Percentiles rank a stretch among this genome's conserved stretches.
Evolutionary conservation across 768 basidiomycete genomes (phyloP).

Genomic region (Termitomyces sp.): DNA sequence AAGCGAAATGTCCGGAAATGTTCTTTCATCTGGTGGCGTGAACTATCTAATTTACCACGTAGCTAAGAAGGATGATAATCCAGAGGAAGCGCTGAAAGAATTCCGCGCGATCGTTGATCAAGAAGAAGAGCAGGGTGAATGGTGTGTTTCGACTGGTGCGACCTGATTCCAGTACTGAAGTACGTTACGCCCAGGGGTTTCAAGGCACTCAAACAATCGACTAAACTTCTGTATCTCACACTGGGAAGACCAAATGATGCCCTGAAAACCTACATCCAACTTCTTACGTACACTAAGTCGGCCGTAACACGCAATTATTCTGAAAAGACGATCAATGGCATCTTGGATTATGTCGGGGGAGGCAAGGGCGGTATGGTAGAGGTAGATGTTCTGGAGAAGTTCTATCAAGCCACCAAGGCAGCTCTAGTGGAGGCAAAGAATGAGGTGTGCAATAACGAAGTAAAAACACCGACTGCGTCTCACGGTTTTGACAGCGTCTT

Average conservation of each 20-base stretch:
- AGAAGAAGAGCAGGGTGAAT: slow-evolving; percentile 91
- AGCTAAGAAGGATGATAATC: slow-evolving; percentile 94
- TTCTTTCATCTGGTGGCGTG: neutral
- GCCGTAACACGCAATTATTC: slow-evolving; percentile 94
- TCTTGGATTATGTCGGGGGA: slow-evolving; percentile 96
- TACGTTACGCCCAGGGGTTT: slow-evolving; percentile 69
- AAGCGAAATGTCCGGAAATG: slow-evolving; percentile 76
- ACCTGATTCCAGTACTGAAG: neutral
- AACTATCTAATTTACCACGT: slow-evolving; percentile 6
- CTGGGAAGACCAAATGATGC: slow-evolving; percentile 82
- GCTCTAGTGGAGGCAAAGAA: slow-evolving; percentile 94
- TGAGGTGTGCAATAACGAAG: slow-evolving; percentile 51
- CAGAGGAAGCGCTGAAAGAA: slow-evolving; percentile 87
- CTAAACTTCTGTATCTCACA: slow-evolving; percentile 83
- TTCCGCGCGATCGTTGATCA: slow-evolving; percentile 85
- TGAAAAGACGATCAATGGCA: slow-evolving; percentile 98
- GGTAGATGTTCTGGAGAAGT: slow-evolving; percentile 86
- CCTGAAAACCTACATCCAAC: slow-evolving; percentile 75
- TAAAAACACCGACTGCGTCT: neutral
- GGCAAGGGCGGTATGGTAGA: slow-evolving; percentile 73
- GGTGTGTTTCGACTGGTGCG: slow-evolving; percentile 43
- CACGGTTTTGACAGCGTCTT: slow-evolving; percentile 54
- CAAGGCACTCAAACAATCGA: slow-evolving; percentile 97
- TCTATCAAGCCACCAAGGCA: slow-evolving; percentile 90
- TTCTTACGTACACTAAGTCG: slow-evolving; percentile 92